A percentile compares a stretch with the other conserved stretches of the same genome.
Conservation (phyloP, 371 early-diverging fungal genomes). For the Mortierella sp. region DNA sequence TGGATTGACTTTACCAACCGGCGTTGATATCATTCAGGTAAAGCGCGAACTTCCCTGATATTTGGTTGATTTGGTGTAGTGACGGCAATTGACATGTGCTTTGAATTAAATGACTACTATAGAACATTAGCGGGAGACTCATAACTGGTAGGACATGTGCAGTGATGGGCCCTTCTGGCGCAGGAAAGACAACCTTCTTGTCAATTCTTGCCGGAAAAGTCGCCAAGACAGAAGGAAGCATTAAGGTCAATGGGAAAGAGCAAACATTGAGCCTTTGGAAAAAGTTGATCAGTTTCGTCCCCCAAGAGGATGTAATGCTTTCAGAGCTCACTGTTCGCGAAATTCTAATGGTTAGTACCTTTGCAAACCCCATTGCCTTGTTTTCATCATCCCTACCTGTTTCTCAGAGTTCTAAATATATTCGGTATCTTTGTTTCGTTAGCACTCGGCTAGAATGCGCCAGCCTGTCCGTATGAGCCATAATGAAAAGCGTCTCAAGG, state of each 20-base stretch:
- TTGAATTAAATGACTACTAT: too few species aligned
- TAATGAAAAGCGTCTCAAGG: slow-evolving; percentile 64
- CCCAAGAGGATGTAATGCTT: slow-evolving; percentile 79
- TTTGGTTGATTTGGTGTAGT: too few species aligned
- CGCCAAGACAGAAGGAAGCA: slow-evolving; percentile 71
- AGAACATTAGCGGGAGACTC: slow-evolving; percentile 68
- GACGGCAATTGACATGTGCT: too few species aligned
- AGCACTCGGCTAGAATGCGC: slow-evolving; percentile 78
- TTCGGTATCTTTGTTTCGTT: too few species aligned
- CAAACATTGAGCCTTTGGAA: slow-evolving; percentile 70
- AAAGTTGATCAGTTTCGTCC: slow-evolving; percentile 76
- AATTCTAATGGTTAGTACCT: slow-evolving; percentile 57
- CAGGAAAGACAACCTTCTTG: slow-evolving; percentile 79
- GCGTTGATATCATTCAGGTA: slow-evolving; percentile 67
- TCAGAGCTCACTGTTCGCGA: slow-evolving; percentile 73
- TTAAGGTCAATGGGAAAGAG: slow-evolving; percentile 73
- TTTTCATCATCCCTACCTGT: too few species aligned
- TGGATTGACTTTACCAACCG: slow-evolving; percentile 66
- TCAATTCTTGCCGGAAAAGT: slow-evolving; percentile 70
- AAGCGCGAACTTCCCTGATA: too few species aligned
- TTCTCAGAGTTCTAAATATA: too few species aligned
- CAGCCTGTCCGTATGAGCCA: slow-evolving; percentile 65
- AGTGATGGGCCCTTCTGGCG: slow-evolving; percentile 72
- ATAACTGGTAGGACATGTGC: slow-evolving; percentile 67
- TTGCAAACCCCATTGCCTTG: too few species aligned